phyloP scores from a whole-genome alignment of 78 protist species.

The Capsaspora owczarzaki region DNA sequence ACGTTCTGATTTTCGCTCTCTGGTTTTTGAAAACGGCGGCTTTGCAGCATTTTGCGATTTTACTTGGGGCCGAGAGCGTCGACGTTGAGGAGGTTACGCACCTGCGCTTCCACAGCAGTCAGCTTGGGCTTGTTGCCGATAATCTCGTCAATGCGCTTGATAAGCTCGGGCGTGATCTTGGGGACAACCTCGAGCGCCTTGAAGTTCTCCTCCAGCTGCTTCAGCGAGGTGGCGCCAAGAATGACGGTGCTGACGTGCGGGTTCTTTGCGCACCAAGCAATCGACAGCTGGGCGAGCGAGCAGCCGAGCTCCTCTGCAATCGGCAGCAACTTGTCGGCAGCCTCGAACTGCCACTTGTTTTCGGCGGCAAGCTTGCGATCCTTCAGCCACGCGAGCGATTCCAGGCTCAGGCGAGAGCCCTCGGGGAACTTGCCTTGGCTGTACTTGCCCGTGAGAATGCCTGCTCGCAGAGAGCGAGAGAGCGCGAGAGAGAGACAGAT shows the following conservation, averaged over 20 bases:
- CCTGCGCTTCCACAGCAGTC: too few relatives aligned
- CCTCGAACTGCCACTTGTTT: not conserved
- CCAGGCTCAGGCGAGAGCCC: constrained; percentile 30
- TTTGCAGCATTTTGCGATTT: too few relatives aligned
- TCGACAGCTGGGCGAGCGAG: constrained; percentile 28
- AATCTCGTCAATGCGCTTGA: constrained; percentile 27
- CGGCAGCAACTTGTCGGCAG: not conserved
- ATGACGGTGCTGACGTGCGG: constrained; percentile 33
- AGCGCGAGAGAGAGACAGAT: not conserved
- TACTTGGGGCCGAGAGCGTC: too few relatives aligned
- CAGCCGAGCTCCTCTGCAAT: constrained; percentile 40
- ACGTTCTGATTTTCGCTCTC: too few relatives aligned
- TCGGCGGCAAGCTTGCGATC: constrained; percentile 10
- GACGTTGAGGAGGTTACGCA: too few relatives aligned
- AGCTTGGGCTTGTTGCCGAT: constrained; percentile 17
- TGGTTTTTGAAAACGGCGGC: too few relatives aligned
- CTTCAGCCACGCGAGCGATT: not conserved
- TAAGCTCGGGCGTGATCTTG: constrained; percentile 33
- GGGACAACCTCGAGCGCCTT: constrained; percentile 12
- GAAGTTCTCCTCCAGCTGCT: constrained; percentile 41
- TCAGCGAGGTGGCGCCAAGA: constrained; percentile 35
- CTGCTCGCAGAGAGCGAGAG: not conserved
- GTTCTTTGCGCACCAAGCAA: constrained; percentile 48
- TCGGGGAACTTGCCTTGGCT: constrained; percentile 19
- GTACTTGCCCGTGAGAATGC: constrained; percentile 52